Base-by-base conservation (phyloP, 192 early-diverging fungal species). In the Geranomyces michiganensis region DNA sequence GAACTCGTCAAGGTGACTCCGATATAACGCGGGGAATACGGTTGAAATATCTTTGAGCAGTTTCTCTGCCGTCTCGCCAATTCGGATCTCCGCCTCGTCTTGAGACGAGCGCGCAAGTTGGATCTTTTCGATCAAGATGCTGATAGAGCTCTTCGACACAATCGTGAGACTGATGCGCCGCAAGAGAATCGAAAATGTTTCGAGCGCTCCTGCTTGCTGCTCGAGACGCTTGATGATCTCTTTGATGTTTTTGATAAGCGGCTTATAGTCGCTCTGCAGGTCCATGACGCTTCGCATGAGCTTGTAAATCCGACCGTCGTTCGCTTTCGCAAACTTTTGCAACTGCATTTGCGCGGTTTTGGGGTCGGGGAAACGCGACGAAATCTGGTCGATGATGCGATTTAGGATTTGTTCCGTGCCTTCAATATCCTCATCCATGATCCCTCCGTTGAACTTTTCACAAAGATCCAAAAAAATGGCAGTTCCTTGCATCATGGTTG, bases 81-180 rank as follows among this genome's bases (percentile, higher is more conserved):
- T 48, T 27, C 62, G 47, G 27, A 62, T 70, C 32, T 43, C 74
- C 7, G 24, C 26, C n/a, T 65, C 73, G 36, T 76, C 80, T 6
- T 72, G 22, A 7, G 49, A 67, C 17, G 15, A 21, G 21, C 48
- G 44, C 10, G 33, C 36, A n/a, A 27, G 22, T 33, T 70, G 68
- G 2, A 76, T 70, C 29, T 71, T 68, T 61, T 82, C 77, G 56
- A 94, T 70, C 64, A 95, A 62, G 66, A 82, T 53, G 45, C 88
- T 76, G 41, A 93, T 80, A 41, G 84, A 68, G 58, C 83, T 86
- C 49, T 87, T 89, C 68, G 94, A 91, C 58, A 96, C 74, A 8
- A 94, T 78, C 9, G 87, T 89, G 44, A 95, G 73, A 10, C 88
- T 87, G 14, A 93, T 87, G 10, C 91, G 83, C 31, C 92, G 88